Evolutionary conservation across 2,329 filamentous ascomycete genomes (phyloP).

Genomic region (Penicillium italicum): DNA sequence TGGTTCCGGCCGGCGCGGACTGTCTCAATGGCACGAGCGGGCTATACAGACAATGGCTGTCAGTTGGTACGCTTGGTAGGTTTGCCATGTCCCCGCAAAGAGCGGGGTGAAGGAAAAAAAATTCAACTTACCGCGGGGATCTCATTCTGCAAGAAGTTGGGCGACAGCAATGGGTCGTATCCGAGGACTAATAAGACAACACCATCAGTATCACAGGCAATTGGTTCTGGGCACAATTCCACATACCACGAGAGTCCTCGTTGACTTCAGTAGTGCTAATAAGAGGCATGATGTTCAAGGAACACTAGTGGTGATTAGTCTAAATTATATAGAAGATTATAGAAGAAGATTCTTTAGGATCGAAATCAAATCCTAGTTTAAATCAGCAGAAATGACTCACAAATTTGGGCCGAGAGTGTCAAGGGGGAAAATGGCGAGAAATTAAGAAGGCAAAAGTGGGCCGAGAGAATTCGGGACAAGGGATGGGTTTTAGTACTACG

Average conservation of each 20-base stretch:
- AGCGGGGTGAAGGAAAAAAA: slow-evolving; percentile 61
- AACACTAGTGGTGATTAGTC: slow-evolving; percentile 5
- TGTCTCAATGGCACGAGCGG: slow-evolving; percentile 38
- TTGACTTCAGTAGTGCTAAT: slow-evolving; percentile 41
- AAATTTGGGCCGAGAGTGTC: not conserved
- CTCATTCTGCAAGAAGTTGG: slow-evolving; percentile 80
- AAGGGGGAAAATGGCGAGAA: not conserved
- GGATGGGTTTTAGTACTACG: not conserved
- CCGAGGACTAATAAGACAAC: slow-evolving; percentile 69
- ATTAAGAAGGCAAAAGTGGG: slow-evolving; percentile 7
- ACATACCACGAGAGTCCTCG: slow-evolving; percentile 47
- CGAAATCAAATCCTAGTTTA: not conserved
- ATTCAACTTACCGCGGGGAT: slow-evolving; percentile 59
- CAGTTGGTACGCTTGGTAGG: slow-evolving; percentile 19
- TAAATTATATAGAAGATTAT: not conserved
- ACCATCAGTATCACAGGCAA: not conserved
- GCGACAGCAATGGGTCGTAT: slow-evolving; percentile 89
- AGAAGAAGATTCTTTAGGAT: not conserved
- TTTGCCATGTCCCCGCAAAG: slow-evolving; percentile 60
- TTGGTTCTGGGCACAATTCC: not conserved
- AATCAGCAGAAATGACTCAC: slow-evolving; percentile 6
- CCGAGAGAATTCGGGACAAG: not conserved
- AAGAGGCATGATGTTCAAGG: slow-evolving; percentile 37
- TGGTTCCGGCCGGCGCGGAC: slow-evolving; percentile 49
- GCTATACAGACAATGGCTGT: slow-evolving; percentile 26